Evolutionary conservation across 805 yeast genomes (phyloP), one percentile per base, ranked within the genome.

Genomic region (Pichia nanzhaoensis): DNA sequence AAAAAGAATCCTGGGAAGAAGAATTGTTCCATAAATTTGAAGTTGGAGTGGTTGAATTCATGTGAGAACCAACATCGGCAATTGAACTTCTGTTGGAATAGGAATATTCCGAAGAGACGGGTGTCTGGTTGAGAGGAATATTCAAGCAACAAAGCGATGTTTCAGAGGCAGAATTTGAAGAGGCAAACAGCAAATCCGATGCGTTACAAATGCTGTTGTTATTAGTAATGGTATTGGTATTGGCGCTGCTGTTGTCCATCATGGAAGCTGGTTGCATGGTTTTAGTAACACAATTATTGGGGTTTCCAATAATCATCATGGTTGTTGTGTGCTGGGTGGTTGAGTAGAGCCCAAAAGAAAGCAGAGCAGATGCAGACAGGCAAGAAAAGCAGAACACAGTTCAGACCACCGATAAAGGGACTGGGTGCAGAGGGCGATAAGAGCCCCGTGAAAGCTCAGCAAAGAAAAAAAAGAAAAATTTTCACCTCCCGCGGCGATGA

Each of bases 71-170:
- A 31, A 27, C 39, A 20, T 41, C 37, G 8, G 45, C 19, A 6
- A 51, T n/a, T 4, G 51, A 46, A 19, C 48, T 49, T 9, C 54
- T 44, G 14, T 45, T 50, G 13, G 54, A 44, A 17, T 37, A 31
- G n/a, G 52, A 41, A 14, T 48, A 45, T 10, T 42, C 49, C 12
- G 47, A 40, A 2, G 45, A 37, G 22, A 45, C 35, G 7, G 46
- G 45, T 17, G 51, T 48, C n/a, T 49, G 50, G 35, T 46, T 48
- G 13, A 38, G 35, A 10, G 44, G 40, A 17, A n/a, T n/a, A n/a
- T 32, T 22, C 9, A 39, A 21, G 3, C 28, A 34, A 13, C 16
- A 17, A 5, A 39, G 28, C 13, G 45, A 40, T 3, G 44, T 21
- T 9, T 48, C 51, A 10, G 48, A 48, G 4, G 42, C 39, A 2